A percentile compares a stretch with the other conserved stretches of the same genome.
Evolutionary conservation across 768 basidiomycete genomes (phyloP).

Genomic region (Naganishia kalamii): DNA sequence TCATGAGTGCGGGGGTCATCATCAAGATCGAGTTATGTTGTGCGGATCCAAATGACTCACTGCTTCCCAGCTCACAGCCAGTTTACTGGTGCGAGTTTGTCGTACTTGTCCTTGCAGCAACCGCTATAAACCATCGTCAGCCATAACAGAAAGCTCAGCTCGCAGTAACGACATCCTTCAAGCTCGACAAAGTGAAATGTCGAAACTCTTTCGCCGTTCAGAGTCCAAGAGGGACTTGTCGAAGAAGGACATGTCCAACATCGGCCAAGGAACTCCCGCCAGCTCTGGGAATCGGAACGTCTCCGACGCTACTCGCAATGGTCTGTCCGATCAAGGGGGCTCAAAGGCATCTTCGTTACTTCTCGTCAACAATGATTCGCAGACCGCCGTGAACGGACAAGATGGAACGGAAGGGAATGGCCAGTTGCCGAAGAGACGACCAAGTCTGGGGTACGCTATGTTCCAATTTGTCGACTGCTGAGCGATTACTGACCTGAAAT

Average conservation of each 20-base stretch:
- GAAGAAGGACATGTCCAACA: not conserved
- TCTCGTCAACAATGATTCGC: not conserved
- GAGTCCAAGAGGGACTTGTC: conserved; percentile 3
- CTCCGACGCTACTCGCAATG: not conserved
- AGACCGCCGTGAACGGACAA: not conserved
- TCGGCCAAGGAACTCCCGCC: not conserved
- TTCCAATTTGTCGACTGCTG: not conserved
- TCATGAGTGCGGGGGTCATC: no score
- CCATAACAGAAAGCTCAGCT: no score
- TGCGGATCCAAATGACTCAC: no score
- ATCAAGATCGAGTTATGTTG: no score
- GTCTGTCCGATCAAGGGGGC: not conserved
- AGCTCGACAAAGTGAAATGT: not conserved
- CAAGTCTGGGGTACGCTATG: not conserved
- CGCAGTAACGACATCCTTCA: not conserved
- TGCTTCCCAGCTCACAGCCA: no score
- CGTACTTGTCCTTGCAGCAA: no score
- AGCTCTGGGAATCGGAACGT: not conserved
- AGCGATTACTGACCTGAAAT: no score
- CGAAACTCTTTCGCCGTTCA: conserved; percentile 6
- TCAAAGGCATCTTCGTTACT: conserved; percentile 9
- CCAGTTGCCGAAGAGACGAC: not conserved
- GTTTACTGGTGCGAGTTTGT: no score
- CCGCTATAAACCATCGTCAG: no score
- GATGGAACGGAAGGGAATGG: not conserved